Evolutionary conservation across 2,329 filamentous ascomycete species (phyloP), one percentile per base, ranked within the genome.

Genomic region (Scedosporium boydii): DNA sequence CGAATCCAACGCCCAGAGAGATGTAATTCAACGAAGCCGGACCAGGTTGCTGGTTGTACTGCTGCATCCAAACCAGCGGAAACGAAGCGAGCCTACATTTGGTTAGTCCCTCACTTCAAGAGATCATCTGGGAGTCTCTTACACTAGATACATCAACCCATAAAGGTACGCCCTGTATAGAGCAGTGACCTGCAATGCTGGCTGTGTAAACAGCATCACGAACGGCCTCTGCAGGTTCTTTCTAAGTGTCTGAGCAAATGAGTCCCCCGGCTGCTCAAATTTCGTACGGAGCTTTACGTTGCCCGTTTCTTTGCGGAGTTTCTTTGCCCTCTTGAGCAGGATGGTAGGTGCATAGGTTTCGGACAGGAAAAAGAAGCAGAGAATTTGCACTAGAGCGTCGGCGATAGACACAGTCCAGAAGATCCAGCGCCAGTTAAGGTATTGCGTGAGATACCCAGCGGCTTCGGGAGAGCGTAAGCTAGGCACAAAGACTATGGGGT

Each of bases 391-490:
- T 4, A 73, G 23, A 1, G 70, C 70, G 41, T 74, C 76, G 4
- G 73, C 69, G 60, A 77, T 75, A 3, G 71, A 72, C 14, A 77
- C 68, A 2, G 76, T 66, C 76, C 76, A 78, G 64, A 78, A 78
- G 29, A 73, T 73, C 77, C 77, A 80, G 6, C 76, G 72, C 78
- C 77, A 80, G 62, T 68, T 73, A 38, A 76, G 75, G 3, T 78
- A 76, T 74, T 86, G 77, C 1, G 82, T 83, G 1, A 88, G 71
- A 70, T 87, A 89, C 0, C 85, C 85, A 66, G 84, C 84, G 14
- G 82, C 79, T 69, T 14, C 10, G 1, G 6, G 14, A 56, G 9
- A 34, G 2, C 41, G 7, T 26, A 38, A n/a, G 4, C 14, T 26
- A 10, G 12, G 6, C 16, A 48, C 16, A 51, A 27, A 27, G n/a